These are phyloP conservation scores for Neurospora sp. DNA, from an alignment of 495 filamentous ascomycete species.

Conservation along the genomic window DNA sequence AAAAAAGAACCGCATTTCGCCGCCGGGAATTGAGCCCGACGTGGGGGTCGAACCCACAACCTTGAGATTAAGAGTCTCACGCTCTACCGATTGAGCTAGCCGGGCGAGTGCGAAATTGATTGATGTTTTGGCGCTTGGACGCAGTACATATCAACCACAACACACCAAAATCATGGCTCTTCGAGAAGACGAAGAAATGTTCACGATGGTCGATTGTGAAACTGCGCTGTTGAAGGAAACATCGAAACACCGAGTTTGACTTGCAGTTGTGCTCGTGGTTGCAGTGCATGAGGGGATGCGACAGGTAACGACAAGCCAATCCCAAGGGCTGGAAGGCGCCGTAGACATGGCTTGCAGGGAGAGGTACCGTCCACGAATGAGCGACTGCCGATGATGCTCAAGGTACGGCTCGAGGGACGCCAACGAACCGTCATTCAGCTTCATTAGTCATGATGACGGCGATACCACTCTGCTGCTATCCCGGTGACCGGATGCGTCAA, in stretches of 20 bases:
- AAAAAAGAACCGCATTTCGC: neutral
- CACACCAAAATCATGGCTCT: neutral
- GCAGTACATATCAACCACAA: neutral
- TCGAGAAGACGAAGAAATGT: neutral
- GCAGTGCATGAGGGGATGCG: neutral
- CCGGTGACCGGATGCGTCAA: neutral
- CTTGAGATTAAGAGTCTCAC: constrained; percentile 69
- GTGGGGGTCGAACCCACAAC: constrained; percentile 52
- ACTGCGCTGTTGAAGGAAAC: neutral
- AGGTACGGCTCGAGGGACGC: neutral
- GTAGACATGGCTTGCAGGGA: neutral
- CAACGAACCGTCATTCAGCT: neutral
- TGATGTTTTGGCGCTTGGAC: neutral
- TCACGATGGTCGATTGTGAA: neutral
- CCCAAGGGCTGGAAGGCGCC: neutral
- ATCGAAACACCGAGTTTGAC: neutral
- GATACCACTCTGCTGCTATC: neutral
- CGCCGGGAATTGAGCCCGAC: neutral
- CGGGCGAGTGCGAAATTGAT: neutral
- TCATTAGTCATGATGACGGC: neutral
- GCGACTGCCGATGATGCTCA: neutral
- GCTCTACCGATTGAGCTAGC: constrained; percentile 69
- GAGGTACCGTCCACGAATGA: neutral
- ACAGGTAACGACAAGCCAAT: neutral
- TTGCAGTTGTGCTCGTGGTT: neutral